Evolutionary conservation across 495 filamentous ascomycete genomes (phyloP).

Genomic region (Tuber borchii): DNA sequence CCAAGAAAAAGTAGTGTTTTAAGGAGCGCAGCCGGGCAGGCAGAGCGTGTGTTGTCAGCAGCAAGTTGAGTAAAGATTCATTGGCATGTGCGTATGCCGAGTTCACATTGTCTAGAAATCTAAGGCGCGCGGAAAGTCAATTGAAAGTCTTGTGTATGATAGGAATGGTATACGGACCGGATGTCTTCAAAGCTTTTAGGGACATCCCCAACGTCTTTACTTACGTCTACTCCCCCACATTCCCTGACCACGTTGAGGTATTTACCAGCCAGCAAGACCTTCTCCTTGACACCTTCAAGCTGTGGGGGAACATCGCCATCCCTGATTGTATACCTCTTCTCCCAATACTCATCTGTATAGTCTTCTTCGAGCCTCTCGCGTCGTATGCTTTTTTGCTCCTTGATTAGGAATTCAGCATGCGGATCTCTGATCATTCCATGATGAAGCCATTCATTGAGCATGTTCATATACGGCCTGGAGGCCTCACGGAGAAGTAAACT

Average conservation of each 20-base stretch:
- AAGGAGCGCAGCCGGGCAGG: conserved; percentile 78
- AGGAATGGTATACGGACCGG: conserved; percentile 15
- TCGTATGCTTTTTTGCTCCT: conserved; percentile 90
- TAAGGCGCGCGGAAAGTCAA: conserved; percentile 20
- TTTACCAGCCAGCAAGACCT: conserved; percentile 89
- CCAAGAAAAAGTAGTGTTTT: conserved; percentile 98
- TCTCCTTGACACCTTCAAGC: conserved; percentile 83
- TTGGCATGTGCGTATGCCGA: conserved; percentile 92
- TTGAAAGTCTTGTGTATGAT: neutral
- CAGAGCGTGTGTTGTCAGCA: conserved; percentile 85
- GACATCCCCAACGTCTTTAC: conserved; percentile 78
- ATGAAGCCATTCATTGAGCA: conserved; percentile 98
- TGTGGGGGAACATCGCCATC: conserved; percentile 88
- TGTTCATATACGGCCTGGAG: conserved; percentile 89
- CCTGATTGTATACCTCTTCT: conserved; percentile 89
- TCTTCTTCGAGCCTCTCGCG: conserved; percentile 87
- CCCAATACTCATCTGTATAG: conserved; percentile 99
- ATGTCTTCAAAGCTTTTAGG: conserved; percentile 85
- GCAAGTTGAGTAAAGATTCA: conserved; percentile 79
- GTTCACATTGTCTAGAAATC: conserved; percentile 92
- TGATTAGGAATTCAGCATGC: conserved; percentile 87
- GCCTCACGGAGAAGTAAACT: conserved; percentile 77
- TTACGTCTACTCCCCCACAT: conserved; percentile 91
- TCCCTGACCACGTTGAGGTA: conserved; percentile 97
- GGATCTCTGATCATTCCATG: conserved; percentile 92